Conservation (phyloP, 768 basidiomycete genomes). For the Ramaria rubella region DNA sequence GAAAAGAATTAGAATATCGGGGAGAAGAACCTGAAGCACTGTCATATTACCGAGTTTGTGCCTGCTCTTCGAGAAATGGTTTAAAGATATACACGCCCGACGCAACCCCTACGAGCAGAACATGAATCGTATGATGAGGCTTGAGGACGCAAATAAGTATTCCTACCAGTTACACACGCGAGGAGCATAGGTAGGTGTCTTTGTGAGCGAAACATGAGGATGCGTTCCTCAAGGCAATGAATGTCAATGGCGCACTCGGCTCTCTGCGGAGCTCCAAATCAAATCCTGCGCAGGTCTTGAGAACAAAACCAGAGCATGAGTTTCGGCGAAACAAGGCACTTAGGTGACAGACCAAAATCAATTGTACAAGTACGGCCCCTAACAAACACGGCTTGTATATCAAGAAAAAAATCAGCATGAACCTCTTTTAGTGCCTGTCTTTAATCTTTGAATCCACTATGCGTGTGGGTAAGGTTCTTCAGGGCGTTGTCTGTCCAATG, state of each 20-base stretch:
- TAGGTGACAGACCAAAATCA: no score
- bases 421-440: not conserved
- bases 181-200: constrained; percentile 46
- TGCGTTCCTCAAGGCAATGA: not conserved
- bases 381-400: no score
- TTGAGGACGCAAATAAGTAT: not conserved
- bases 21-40: not conserved
- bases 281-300: not conserved
- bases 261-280: constrained; percentile 11
- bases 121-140: constrained; percentile 3
- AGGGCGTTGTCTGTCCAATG: constrained; percentile 14
- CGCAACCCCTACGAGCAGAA: constrained; percentile 49
- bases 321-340: no score
- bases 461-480: not conserved
- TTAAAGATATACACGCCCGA: constrained; percentile 67
- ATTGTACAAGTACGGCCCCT: no score
- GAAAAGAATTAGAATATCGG: not conserved
- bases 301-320: no score
- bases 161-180: constrained; percentile 51
- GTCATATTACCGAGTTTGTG: not conserved
- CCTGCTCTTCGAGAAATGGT: constrained; percentile 31
- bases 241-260: not conserved
- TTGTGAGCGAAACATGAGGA: constrained; percentile 27
- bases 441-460: not conserved
- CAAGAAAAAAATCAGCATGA: no score